Conservation (phyloP, 2,329 filamentous ascomycete genomes). For the Colletotrichum tabaci region DNA sequence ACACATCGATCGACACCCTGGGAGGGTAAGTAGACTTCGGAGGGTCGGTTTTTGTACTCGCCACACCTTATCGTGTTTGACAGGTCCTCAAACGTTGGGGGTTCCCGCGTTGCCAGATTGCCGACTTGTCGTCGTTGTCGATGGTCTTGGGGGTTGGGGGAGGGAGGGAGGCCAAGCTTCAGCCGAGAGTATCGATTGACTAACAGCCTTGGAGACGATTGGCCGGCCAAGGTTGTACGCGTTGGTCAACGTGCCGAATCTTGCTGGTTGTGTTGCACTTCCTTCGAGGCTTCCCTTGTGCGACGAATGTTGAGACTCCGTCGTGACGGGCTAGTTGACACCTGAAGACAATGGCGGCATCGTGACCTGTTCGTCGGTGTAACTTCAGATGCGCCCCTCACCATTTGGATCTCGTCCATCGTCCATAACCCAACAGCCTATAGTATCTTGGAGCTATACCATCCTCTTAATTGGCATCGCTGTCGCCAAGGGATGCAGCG, state of each 20-base stretch:
- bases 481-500: too few relatives aligned
- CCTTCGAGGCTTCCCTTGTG: neutral
- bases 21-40: neutral
- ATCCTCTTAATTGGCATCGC: too few relatives aligned
- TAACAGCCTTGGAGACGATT: neutral
- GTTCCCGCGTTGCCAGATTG: neutral
- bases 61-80: constrained; percentile 22
- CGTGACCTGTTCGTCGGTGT: too few relatives aligned
- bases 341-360: too few relatives aligned
- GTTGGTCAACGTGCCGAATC: neutral
- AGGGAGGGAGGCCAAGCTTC: neutral
- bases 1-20: neutral
- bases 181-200: constrained; percentile 4
- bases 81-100: neutral
- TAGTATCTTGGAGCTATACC: neutral
- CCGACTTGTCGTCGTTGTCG: neutral
- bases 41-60: neutral
- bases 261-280: neutral
- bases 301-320: neutral
- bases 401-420: neutral
- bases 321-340: neutral
- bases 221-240: neutral
- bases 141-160: neutral
- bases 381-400: neutral
- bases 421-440: too few relatives aligned